Percentiles rank a stretch among this genome's conserved stretches.
Conservation (phyloP, 306 rosid species). For the Medicago arabica region DNA sequence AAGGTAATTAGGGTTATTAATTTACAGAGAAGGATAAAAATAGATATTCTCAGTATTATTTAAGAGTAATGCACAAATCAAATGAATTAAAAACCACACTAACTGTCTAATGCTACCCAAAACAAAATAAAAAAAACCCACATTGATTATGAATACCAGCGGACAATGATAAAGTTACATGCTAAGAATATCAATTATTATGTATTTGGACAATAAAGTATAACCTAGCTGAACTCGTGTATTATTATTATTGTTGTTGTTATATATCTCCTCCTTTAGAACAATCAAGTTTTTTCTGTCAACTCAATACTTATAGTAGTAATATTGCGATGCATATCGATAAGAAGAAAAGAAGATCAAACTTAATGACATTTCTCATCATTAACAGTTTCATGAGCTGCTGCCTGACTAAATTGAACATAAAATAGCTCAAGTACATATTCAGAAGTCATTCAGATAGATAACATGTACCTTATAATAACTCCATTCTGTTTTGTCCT, state of each 20-base stretch:
- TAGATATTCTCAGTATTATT: background rate
- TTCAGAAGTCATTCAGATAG: constrained; percentile 6
- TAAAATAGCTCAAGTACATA: constrained; percentile 10
- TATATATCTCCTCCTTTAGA: constrained; percentile 8
- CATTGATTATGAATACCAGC: background rate
- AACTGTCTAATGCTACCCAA: background rate
- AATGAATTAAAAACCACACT: background rate
- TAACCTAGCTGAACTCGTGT: background rate
- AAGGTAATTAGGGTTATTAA: constrained; percentile 2
- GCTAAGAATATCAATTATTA: constrained; percentile 1
- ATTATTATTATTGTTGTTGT: background rate
- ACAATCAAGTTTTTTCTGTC: constrained; percentile 1
- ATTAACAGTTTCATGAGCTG: constrained; percentile 26
- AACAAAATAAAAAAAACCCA: background rate
- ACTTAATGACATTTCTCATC: constrained; percentile 6
- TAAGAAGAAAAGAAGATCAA: constrained; percentile 11
- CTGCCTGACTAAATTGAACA: constrained; percentile 20
- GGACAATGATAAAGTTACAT: constrained; percentile 8
- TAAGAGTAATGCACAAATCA: constrained; percentile 11
- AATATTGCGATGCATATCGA: constrained; percentile 5
- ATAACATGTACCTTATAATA: constrained; percentile 79
- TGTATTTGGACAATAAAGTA: background rate
- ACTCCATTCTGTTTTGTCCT: constrained; percentile 78
- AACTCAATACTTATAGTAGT: background rate
- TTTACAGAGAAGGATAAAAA: background rate